Percentiles rank a stretch among this genome's conserved stretches.
These are phyloP conservation scores for Imleria badia DNA, from an alignment of 768 basidiomycete genomes.

Conservation along the genomic window DNA sequence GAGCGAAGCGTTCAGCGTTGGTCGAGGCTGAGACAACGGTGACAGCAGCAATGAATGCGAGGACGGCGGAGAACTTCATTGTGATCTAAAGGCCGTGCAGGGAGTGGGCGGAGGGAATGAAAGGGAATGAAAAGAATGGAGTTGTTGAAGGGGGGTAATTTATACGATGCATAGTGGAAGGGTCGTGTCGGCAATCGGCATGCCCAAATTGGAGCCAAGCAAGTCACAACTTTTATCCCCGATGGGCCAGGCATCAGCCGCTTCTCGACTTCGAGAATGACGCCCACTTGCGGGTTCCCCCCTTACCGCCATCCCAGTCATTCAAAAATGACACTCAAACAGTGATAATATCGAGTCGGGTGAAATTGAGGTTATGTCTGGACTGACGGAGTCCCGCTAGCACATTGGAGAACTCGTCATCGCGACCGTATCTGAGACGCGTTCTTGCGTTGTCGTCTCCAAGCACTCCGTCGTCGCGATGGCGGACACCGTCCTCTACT, in stretches of 20 bases:
- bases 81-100: background rate
- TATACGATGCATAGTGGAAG: constrained; percentile 11
- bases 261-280: background rate
- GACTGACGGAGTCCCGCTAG: background rate
- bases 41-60: constrained; percentile 40
- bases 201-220: background rate
- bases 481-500: background rate
- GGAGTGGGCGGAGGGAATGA: background rate
- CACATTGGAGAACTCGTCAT: background rate
- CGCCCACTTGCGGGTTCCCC: background rate
- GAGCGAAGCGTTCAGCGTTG: constrained; percentile 54
- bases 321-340: background rate
- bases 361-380: background rate
- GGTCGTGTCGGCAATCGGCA: constrained; percentile 18
- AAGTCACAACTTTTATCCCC: background rate
- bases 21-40: constrained; percentile 44
- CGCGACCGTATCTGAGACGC: background rate
- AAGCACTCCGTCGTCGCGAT: background rate
- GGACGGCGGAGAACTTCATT: constrained; percentile 31
- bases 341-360: too few relatives aligned
- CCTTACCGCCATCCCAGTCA: background rate
- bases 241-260: background rate
- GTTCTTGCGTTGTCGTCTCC: background rate
- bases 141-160: constrained; percentile 1
- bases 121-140: background rate